Evolutionary conservation across 495 filamentous ascomycete genomes (phyloP).

Genomic region (Cercophora newfieldiana): DNA sequence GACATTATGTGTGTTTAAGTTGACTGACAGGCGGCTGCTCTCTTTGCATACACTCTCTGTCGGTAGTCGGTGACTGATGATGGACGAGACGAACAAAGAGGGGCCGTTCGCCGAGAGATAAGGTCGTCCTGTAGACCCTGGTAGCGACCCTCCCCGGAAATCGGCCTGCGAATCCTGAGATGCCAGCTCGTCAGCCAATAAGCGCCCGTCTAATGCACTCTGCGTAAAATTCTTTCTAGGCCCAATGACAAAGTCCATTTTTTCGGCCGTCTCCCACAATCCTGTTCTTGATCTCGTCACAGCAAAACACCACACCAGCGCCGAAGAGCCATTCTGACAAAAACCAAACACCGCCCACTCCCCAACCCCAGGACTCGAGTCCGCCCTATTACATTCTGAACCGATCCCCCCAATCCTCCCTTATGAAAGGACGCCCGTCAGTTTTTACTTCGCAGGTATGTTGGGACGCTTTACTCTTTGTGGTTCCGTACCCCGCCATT

Average conservation of each 20-base stretch:
- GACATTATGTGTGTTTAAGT: not conserved
- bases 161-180: conserved; percentile 9
- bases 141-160: conserved; percentile 7
- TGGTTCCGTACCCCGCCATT: conserved; percentile 18
- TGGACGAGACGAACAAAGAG: conserved; percentile 8
- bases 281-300: conserved; percentile 11
- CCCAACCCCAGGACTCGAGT: conserved; percentile 17
- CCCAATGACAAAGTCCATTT: conserved; percentile 23
- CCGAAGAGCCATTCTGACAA: conserved; percentile 1
- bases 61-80: not conserved
- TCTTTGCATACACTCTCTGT: not conserved
- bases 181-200: conserved; percentile 12
- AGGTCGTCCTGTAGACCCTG: conserved; percentile 1
- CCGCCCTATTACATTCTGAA: conserved; percentile 2
- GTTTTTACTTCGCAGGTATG: conserved; percentile 95
- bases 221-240: conserved; percentile 17
- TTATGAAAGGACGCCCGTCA: conserved; percentile 93
- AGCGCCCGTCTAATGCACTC: conserved; percentile 8
- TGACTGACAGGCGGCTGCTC: not conserved
- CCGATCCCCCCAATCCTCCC: conserved; percentile 50
- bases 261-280: conserved; percentile 15
- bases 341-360: not conserved
- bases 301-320: conserved; percentile 4
- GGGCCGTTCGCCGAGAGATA: conserved; percentile 10
- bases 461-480: conserved; percentile 13